Base-by-base conservation (phyloP, 73 alveolate species). In the Durusdinium trenchii region DNA sequence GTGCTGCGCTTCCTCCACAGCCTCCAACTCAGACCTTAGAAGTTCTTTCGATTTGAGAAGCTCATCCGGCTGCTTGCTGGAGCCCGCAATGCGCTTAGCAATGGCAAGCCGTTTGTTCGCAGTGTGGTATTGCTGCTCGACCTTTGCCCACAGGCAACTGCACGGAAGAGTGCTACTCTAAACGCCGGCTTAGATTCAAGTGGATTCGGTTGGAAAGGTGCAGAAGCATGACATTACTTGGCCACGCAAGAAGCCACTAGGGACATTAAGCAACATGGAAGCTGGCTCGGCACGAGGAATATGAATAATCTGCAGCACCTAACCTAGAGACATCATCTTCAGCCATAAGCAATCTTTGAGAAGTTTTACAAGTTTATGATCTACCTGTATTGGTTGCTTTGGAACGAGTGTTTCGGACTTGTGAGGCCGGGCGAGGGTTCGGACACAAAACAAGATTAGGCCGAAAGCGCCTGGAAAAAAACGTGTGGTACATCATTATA, bases 81-180 rank as follows among this genome's bases (percentile, higher is more conserved):
- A 91, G 50, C 98, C 98, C 26, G 98, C 98, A 46, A 91, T 91
- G 46, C 98, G 98, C 78, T 91, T 91, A 26, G 98, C 98, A 69
- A 91, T 67, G 18, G 98, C 98, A 16, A 91, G 98, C 52, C 98
- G 62, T 89, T 91, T 91, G 98, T 91, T 91, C n/a, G 98, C 98
- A 0, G 89, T 91, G 89, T 91, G 98, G 75, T 91, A 91, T 54
- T 91, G 98, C 98, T 91, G 98, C 89, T 91, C 98, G 42, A 91
- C 98, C 98, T 91, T 43, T 9, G 57, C 16, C 57, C 9, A 18
- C 20, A 12, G 20, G 42, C 35, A 18, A 1, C 16, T 28, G 42
- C 36, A 32, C 81, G 9, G 9, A 42, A 32, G 81, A 42, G 43
- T 18, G 42, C 81, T 1, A 67, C 46, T 26, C 42, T 32, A 67